Percentiles rank a stretch among this genome's conserved stretches.
Conservation (phyloP, 768 basidiomycete species). For the Scleroderma citrinum region DNA sequence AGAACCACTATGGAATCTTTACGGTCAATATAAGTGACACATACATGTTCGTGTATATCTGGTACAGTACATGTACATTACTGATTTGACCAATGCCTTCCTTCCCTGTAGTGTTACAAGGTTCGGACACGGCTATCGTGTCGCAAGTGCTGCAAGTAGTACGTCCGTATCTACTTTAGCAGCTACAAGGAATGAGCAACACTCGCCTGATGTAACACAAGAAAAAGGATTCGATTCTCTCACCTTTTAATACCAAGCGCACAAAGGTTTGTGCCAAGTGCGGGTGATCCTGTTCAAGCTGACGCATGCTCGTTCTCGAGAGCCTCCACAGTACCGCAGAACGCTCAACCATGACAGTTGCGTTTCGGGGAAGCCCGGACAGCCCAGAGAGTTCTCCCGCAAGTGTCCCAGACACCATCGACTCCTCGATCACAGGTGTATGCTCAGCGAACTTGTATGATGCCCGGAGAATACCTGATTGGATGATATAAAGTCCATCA, state of each 20-base stretch:
- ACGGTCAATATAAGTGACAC: background rate
- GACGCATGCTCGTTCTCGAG: conserved; percentile 47
- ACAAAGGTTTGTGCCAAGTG: conserved; percentile 60
- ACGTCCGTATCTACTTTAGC: conserved; percentile 64
- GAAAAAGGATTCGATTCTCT: conserved; percentile 10
- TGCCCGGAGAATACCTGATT: conserved; percentile 81
- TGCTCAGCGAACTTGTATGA: conserved; percentile 74
- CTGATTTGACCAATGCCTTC: background rate
- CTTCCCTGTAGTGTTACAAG: no score
- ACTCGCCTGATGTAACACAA: background rate
- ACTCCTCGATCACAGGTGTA: conserved; percentile 67
- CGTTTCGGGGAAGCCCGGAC: conserved; percentile 73
- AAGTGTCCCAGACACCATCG: conserved; percentile 89
- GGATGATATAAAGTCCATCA: conserved; percentile 85
- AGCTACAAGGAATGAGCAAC: conserved; percentile 30
- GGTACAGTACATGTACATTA: background rate
- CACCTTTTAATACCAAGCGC: conserved; percentile 70
- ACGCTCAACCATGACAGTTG: conserved; percentile 78
- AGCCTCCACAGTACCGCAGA: conserved; percentile 80
- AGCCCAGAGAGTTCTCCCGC: conserved; percentile 89
- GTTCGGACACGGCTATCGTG: conserved; percentile 24
- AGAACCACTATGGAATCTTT: no score
- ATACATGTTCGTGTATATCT: background rate
- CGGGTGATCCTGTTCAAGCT: conserved; percentile 64
- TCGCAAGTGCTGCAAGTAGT: conserved; percentile 50